Base-by-base conservation (phyloP, 2,329 filamentous ascomycete species). In the Apiospora saccharicola region DNA sequence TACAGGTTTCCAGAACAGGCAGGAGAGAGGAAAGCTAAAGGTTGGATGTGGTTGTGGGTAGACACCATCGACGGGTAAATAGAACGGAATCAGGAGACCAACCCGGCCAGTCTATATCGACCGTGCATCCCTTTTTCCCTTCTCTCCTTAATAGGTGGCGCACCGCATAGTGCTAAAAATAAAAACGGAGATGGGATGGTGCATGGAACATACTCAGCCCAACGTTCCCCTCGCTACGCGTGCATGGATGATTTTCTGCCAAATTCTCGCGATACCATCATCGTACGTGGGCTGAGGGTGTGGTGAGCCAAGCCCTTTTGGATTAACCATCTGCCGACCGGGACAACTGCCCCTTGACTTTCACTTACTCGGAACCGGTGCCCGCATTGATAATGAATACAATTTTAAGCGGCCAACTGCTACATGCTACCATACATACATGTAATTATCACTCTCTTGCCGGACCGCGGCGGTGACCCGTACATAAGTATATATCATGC, bases 241-340 rank as follows among this genome's bases (percentile, higher is more conserved):
- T 14, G 24, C 51, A 22, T 34, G 51, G 26, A 26, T 37, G 26
- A 19, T 64, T 37, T 64, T 64, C 22, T 37, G 53, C 53, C 53
- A 37, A 41, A 34, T 57, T 13, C 30, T 64, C 30, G 37, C 53
- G 53, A 64, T 64, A 37, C 53, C 19, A 37, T 30, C 53, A 37
- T 64, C 53, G 53, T 37, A 64, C 16, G 57, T 24, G 19, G n/a
- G 53, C 19, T 57, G 53, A 61, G 53, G 53, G 30, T 37, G 57
- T 64, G 57, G n/a, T 64, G 57, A 41, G 57, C 57, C 57, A 64
- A 64, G 57, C 2, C 34, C 22, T 64, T 64, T 64, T 64, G 37
- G 53, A 14, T 30, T 10, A 41, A 41, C 37, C 37, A 22, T 57
- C 53, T n/a, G 37, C 19, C 19, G 12, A 64, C 57, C 30, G 53